Percentiles rank a stretch among this genome's conserved stretches.
Conservation (phyloP, 2,329 filamentous ascomycete genomes). For the Aphanocladium album region DNA sequence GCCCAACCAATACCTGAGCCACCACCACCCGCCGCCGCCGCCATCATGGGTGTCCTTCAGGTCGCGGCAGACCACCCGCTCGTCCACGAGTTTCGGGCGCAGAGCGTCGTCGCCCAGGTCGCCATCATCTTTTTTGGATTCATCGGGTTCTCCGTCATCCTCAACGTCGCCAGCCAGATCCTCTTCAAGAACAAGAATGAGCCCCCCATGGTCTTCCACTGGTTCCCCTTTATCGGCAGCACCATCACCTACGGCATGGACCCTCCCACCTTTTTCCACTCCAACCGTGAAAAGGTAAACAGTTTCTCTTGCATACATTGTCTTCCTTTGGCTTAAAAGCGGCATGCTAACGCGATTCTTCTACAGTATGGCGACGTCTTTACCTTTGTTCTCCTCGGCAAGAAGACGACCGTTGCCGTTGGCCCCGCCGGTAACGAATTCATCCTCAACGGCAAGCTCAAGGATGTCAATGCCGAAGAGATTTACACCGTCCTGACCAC, state of each 20-base stretch:
- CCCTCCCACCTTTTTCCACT: conserved; percentile 80
- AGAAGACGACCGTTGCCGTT: conserved; percentile 81
- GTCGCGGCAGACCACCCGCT: conserved; percentile 44
- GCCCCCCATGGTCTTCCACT: conserved; percentile 76
- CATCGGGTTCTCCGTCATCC: conserved; percentile 53
- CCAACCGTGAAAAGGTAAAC: conserved; percentile 67
- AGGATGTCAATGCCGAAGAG: conserved; percentile 86
- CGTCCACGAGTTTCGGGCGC: conserved; percentile 44
- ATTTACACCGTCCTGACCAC: conserved; percentile 75
- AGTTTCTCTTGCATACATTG: neutral
- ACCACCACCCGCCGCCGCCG: conserved; percentile 1
- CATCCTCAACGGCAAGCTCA: conserved; percentile 84
- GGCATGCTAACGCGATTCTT: conserved; percentile 40
- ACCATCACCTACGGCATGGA: conserved; percentile 95
- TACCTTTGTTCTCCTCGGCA: conserved; percentile 82
- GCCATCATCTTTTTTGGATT: conserved; percentile 38
- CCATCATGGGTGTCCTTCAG: conserved; percentile 52
- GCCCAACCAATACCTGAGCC: neutral
- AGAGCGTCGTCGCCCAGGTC: conserved; percentile 45
- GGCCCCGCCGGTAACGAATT: conserved; percentile 84
- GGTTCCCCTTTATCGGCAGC: conserved; percentile 79
- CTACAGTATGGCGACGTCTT: conserved; percentile 74
- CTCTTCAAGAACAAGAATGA: conserved; percentile 78
- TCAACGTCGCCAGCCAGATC: conserved; percentile 78
- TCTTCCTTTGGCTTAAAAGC: neutral